These are phyloP conservation scores for Mortierella sp. DNA, from an alignment of 371 early-diverging fungal species.

Conservation along the genomic window DNA sequence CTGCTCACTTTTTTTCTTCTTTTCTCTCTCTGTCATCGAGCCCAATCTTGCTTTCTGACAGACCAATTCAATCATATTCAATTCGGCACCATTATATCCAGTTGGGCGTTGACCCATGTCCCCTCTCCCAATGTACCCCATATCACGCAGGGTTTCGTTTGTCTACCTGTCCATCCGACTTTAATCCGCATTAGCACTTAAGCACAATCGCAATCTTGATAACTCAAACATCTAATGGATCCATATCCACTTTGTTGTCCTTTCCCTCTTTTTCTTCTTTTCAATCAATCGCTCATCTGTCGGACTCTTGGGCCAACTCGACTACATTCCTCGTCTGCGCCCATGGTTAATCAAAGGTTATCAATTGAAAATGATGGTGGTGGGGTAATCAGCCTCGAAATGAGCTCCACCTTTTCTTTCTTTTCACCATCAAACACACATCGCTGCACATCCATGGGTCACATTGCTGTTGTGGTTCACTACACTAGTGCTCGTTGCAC, in stretches of 20 bases:
- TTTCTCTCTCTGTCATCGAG: too few species aligned
- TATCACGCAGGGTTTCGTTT: not conserved
- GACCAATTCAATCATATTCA: too few species aligned
- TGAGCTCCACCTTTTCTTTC: not conserved
- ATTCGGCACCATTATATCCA: too few species aligned
- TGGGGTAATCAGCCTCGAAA: too few species aligned
- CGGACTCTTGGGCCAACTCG: not conserved
- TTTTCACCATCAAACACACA: not conserved
- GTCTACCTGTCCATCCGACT: too few species aligned
- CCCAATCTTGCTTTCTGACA: too few species aligned
- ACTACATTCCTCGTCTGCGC: not conserved
- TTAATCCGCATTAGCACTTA: not conserved
- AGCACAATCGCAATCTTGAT: not conserved
- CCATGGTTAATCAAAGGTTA: not conserved
- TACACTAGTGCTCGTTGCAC: not conserved
- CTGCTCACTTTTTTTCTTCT: too few species aligned
- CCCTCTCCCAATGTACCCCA: too few species aligned
- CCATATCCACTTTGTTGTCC: too few species aligned
- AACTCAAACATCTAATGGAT: too few species aligned
- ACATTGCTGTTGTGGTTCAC: not conserved
- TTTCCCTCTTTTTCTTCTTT: not conserved
- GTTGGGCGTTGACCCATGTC: too few species aligned
- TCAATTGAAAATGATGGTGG: too few species aligned
- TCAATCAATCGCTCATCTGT: not conserved
- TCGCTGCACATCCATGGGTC: not conserved